These are phyloP conservation scores for Aspergillus wentii DNA, from an alignment of 495 filamentous ascomycete species.

Conservation along the genomic window DNA sequence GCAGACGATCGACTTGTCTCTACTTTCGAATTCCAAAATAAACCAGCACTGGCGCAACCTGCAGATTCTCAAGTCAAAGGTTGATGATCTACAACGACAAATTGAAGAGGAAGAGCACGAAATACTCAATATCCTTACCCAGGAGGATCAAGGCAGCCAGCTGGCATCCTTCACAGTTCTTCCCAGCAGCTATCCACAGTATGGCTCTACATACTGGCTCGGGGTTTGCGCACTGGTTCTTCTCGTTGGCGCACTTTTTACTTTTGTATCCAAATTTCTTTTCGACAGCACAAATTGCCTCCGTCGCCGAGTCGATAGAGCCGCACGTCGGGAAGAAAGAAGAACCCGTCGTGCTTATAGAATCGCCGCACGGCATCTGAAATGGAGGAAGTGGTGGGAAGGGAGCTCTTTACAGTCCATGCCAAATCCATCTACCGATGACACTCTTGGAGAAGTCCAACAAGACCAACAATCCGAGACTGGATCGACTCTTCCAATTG, in stretches of 20 bases:
- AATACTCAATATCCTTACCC: constrained; percentile 10
- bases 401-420: constrained; percentile 8
- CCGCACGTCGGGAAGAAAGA: constrained; percentile 34
- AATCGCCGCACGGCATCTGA: constrained; percentile 33
- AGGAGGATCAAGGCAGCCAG: too few species aligned
- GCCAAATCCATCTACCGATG: constrained; percentile 3
- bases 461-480: constrained; percentile 8
- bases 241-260: constrained; percentile 23
- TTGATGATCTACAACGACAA: constrained; percentile 1
- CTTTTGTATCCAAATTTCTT: constrained; percentile 22
- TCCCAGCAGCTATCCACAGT: too few species aligned
- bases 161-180: too few species aligned
- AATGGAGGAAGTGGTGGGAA: constrained; percentile 30
- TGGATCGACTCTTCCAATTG: constrained; percentile 18
- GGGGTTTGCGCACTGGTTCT: constrained; percentile 16
- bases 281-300: constrained; percentile 14
- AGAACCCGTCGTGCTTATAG: constrained; percentile 31
- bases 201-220: too few species aligned
- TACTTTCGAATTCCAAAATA: too few species aligned
- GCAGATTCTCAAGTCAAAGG: constrained; percentile 10
- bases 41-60: constrained; percentile 27
- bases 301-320: constrained; percentile 28
- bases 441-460: constrained; percentile 4
- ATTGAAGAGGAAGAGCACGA: constrained; percentile 7
- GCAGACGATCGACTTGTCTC: too few species aligned